Conservation (phyloP, 345 rosid species). For the Eucalyptus rudis region DNA sequence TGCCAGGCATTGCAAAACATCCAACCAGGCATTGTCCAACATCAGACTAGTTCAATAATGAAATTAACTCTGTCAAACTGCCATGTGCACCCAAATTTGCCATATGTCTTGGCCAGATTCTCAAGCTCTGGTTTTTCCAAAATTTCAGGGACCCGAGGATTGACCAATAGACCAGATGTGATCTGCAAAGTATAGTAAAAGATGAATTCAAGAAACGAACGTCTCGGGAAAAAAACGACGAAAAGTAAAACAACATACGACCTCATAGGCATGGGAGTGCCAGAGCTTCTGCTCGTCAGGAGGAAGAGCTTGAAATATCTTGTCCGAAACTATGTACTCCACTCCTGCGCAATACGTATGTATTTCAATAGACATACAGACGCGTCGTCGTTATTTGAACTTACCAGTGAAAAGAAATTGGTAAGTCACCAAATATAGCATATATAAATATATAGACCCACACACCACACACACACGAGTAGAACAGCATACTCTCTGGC, state of each 20-base stretch:
- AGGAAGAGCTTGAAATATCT: slow-evolving; percentile 41
- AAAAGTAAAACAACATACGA: not conserved
- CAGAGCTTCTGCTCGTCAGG: slow-evolving; percentile 69
- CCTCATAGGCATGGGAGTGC: slow-evolving; percentile 89
- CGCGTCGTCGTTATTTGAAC: not conserved
- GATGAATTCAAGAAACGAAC: too few species aligned
- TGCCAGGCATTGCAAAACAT: not conserved
- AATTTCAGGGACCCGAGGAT: slow-evolving; percentile 56
- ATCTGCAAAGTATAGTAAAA: slow-evolving; percentile 11
- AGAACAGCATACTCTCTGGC: not conserved
- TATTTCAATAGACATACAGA: not conserved
- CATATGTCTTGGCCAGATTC: slow-evolving; percentile 45
- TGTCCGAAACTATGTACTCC: slow-evolving; percentile 58
- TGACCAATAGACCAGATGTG: slow-evolving; percentile 47
- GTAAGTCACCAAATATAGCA: not conserved
- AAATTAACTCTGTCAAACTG: slow-evolving; percentile 54
- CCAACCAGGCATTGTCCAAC: not conserved
- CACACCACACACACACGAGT: not conserved
- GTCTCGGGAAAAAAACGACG: not conserved
- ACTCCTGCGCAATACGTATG: slow-evolving; percentile 17
- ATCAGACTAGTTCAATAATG: not conserved
- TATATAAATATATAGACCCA: not conserved
- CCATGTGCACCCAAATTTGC: slow-evolving; percentile 90
- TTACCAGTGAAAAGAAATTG: not conserved
- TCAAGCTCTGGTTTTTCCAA: slow-evolving; percentile 47